Conservation (phyloP, 768 basidiomycete genomes). For the Suillus ampliporus region DNA sequence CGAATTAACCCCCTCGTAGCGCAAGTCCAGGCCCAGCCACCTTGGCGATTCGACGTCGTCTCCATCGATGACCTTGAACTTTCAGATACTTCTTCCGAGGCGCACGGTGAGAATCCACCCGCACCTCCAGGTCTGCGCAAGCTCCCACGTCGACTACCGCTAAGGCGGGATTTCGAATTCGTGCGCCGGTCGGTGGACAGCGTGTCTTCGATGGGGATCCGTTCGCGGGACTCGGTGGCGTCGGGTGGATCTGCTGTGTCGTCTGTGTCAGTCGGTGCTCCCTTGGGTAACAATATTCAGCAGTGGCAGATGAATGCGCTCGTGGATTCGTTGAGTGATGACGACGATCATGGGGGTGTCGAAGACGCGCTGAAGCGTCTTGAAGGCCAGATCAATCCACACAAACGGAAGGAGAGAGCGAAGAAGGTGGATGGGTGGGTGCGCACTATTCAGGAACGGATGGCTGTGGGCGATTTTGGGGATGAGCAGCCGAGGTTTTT, state of each 20-base stretch:
- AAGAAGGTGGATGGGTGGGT: conserved; percentile 87
- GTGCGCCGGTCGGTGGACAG: conserved; percentile 69
- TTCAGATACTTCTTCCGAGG: conserved; percentile 76
- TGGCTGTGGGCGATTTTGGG: conserved; percentile 67
- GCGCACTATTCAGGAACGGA: conserved; percentile 67
- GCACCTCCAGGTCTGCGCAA: conserved; percentile 61
- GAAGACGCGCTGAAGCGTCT: conserved; percentile 81
- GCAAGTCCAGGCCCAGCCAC: conserved; percentile 45
- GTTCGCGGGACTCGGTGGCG: conserved; percentile 62
- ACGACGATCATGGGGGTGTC: conserved; percentile 74
- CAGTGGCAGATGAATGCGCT: conserved; percentile 86
- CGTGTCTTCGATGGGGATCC: conserved; percentile 82
- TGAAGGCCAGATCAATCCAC: conserved; percentile 84
- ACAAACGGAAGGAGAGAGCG: conserved; percentile 70
- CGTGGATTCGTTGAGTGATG: conserved; percentile 74
- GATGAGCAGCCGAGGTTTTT: conserved; percentile 65
- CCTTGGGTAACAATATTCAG: conserved; percentile 53
- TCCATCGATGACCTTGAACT: conserved; percentile 82
- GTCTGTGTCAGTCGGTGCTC: conserved; percentile 46
- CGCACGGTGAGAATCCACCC: conserved; percentile 44
- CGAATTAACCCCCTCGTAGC: conserved; percentile 37
- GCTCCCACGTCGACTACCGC: conserved; percentile 63
- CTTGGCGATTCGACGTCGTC: conserved; percentile 72
- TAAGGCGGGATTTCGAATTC: conserved; percentile 83
- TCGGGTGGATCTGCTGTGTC: conserved; percentile 47